Percentiles rank a stretch among this genome's conserved stretches.
phyloP scores from a whole-genome alignment of 176 grass and related monocot species.

The Cenchrus americanus region DNA sequence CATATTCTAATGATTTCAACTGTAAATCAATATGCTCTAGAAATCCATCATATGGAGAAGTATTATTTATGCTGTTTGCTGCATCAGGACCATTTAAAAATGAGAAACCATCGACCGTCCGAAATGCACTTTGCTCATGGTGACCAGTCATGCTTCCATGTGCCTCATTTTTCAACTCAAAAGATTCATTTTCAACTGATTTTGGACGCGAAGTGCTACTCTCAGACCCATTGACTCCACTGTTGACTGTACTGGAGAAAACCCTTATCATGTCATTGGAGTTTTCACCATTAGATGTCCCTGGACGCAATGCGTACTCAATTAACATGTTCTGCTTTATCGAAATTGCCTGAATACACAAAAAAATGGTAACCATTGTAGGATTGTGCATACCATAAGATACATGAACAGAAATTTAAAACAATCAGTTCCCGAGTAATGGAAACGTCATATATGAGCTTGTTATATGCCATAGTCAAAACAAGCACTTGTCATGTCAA shows the following conservation, averaged over 20 bases:
- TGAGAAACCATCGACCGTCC: slow-evolving; percentile 12
- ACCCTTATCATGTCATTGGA: slow-evolving; percentile 47
- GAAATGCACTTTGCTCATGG: slow-evolving; percentile 24
- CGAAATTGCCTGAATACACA: slow-evolving; percentile 74
- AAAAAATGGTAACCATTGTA: neutral
- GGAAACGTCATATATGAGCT: neutral
- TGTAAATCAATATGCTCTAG: slow-evolving; percentile 67
- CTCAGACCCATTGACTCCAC: neutral
- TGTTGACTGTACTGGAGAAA: slow-evolving; percentile 46
- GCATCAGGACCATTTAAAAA: slow-evolving; percentile 28
- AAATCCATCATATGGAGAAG: slow-evolving; percentile 50
- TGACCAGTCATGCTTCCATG: slow-evolving; percentile 1
- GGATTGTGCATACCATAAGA: neutral
- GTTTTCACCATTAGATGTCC: slow-evolving; percentile 18
- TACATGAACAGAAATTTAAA: neutral
- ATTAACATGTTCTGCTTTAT: slow-evolving; percentile 92
- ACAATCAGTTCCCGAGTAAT: neutral
- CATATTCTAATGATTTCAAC: slow-evolving; percentile 60
- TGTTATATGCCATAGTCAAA: neutral
- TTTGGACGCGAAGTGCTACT: neutral
- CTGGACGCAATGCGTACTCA: slow-evolving; percentile 52
- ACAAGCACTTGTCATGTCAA: neutral
- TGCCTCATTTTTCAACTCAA: slow-evolving; percentile 12
- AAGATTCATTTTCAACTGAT: slow-evolving; percentile 32
- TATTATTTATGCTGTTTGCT: slow-evolving; percentile 23